These are phyloP conservation scores for Aspergillus nanangensis DNA, from an alignment of 495 filamentous ascomycete genomes.

Conservation along the genomic window DNA sequence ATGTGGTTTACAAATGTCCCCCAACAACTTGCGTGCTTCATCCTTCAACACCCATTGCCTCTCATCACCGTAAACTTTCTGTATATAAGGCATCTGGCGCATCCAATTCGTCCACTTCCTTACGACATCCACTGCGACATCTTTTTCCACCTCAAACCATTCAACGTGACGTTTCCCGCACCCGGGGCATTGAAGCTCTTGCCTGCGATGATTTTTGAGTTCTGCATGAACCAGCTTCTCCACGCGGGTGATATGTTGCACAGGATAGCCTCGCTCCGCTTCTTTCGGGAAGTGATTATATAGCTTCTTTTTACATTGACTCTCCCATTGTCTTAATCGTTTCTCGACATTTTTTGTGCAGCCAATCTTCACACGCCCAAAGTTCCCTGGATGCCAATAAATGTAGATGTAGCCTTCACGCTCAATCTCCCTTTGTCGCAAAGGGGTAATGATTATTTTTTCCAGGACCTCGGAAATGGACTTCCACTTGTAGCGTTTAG, in stretches of 20 bases:
- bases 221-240: constrained; percentile 6
- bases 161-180: neutral
- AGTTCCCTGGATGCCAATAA: constrained; percentile 4
- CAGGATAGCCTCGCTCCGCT: neutral
- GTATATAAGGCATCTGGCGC: neutral
- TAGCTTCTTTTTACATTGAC: neutral
- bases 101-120: constrained; percentile 5
- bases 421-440: neutral
- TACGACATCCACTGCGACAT: neutral
- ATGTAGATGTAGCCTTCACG: constrained; percentile 2
- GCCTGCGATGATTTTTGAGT: constrained; percentile 1
- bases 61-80: neutral
- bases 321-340: constrained; percentile 1
- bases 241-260: constrained; percentile 3
- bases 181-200: neutral
- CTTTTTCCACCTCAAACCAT: constrained; percentile 1
- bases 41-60: constrained; percentile 5
- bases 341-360: neutral
- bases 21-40: neutral
- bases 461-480: neutral
- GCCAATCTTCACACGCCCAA: constrained; percentile 3
- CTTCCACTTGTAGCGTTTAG: neutral
- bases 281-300: constrained; percentile 1
- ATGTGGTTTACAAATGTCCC: neutral
- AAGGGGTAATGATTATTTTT: neutral